Base-by-base conservation (phyloP, 805 yeast species). In the Sugiyamaella boreocaroliniensis region DNA sequence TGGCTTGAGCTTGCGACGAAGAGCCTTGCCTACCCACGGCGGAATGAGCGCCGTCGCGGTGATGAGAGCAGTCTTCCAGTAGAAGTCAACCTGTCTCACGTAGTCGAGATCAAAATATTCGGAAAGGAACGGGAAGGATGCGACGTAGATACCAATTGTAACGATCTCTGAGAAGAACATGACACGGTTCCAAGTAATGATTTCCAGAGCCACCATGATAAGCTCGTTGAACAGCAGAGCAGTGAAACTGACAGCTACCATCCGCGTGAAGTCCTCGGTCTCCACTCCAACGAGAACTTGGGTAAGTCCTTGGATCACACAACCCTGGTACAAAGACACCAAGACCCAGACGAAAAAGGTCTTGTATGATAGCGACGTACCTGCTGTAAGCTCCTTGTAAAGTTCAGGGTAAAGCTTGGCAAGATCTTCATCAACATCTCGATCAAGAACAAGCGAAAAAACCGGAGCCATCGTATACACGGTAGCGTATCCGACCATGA, bases 401-500 rank as follows among this genome's bases (percentile, higher is more conserved):
- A 93, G 76, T 68, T 93, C 99, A 0, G 99, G 99, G 66, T 92
- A 93, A 52, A 89, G 75, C 53, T 84, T 83, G 1, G 96, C 95
- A 57, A 93, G 78, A 49, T 83, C 85, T 65, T 89, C 97, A 61
- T 83, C 89, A 46, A 93, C 90, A 67, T 93, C 99, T 51, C 83
- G 81, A 66, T 93, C 98, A 46, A 89, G 76, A 0, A 95, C 96
- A 59, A 93, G 71, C 0, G 97, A 87, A 63, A 93, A 93, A 1
- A 93, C 98, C 0, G 99, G 99, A 52, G 92, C 89, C 99, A 93
- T 93, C 0, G 99, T 93, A 69, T 93, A 93, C 50, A 89, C 78
- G 0, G 99, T 93, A 1, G 98, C 95, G 69, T 93, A 93, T 1
- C 99, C 99, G 44, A 93, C 99, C 97, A 93, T 89, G 46, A 93